These are phyloP conservation scores for Moniliophthora roreri DNA, from an alignment of 1,284 basidiomycete genomes.

Conservation along the genomic window DNA sequence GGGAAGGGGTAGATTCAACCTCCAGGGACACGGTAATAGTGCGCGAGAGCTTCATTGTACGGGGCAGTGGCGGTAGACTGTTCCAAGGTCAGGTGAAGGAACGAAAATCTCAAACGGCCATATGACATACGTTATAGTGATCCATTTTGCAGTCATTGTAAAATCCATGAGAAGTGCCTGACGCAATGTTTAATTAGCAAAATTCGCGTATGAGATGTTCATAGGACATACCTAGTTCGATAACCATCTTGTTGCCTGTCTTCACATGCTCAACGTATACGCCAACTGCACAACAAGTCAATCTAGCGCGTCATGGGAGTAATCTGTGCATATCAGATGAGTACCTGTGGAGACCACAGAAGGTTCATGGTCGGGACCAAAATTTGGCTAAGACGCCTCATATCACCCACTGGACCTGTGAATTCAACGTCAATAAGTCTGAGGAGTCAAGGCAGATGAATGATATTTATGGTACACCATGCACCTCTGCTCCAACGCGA, in stretches of 20 bases:
- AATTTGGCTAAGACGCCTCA: background rate
- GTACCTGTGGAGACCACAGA: slow-evolving; percentile 54
- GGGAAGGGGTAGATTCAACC: slow-evolving; percentile 78
- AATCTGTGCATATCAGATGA: background rate
- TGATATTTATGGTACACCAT: slow-evolving; percentile 64
- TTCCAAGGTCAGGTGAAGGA: slow-evolving; percentile 7
- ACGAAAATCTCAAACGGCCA: slow-evolving; percentile 10
- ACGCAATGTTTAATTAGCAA: background rate
- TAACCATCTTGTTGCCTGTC: slow-evolving; percentile 83
- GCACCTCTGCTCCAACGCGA: slow-evolving; percentile 71
- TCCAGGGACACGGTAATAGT: slow-evolving; percentile 77
- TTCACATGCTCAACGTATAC: slow-evolving; percentile 71
- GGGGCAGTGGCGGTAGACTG: slow-evolving; percentile 91
- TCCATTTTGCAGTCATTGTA: slow-evolving; percentile 78
- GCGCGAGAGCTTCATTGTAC: slow-evolving; percentile 82
- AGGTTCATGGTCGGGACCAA: slow-evolving; percentile 45
- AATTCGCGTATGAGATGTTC: background rate
- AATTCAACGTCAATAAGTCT: slow-evolving; percentile 5
- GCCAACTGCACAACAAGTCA: slow-evolving; percentile 59
- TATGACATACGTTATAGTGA: slow-evolving; percentile 65
- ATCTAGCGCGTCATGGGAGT: background rate
- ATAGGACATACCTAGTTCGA: slow-evolving; percentile 57
- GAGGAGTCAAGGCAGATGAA: slow-evolving; percentile 4
- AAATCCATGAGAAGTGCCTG: slow-evolving; percentile 63
- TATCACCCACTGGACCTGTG: slow-evolving; percentile 43